Conservation (phyloP, 1,284 basidiomycete genomes). For the Neolentinus lepideus region DNA sequence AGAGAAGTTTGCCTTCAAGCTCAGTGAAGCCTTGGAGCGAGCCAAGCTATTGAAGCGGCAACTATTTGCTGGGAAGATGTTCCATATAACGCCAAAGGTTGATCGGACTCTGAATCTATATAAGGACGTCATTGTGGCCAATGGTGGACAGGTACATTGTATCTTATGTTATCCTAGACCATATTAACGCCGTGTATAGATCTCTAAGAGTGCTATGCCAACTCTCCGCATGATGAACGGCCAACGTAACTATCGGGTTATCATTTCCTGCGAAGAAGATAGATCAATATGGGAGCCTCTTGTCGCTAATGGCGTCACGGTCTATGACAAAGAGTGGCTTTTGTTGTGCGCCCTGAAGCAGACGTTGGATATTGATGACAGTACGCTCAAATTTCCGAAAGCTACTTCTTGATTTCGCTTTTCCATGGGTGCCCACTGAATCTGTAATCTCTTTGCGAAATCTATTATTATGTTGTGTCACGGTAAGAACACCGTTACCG, state of each 20-base stretch:
- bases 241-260: not conserved
- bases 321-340: not conserved
- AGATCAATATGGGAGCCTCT: not conserved
- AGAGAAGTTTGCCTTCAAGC: constrained; percentile 53
- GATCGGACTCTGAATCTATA: constrained; percentile 48
- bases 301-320: not conserved
- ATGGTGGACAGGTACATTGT: constrained; percentile 55
- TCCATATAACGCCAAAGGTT: constrained; percentile 67
- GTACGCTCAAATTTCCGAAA: not conserved
- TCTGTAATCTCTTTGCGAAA: too few relatives aligned
- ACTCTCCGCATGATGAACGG: not conserved
- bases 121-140: constrained; percentile 55
- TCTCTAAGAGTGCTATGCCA: not conserved
- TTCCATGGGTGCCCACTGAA: too few relatives aligned
- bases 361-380: not conserved
- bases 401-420: too few relatives aligned
- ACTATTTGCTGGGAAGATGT: constrained; percentile 56
- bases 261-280: not conserved
- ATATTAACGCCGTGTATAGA: not conserved
- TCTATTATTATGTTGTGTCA: too few relatives aligned
- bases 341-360: not conserved
- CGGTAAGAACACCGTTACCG: too few relatives aligned
- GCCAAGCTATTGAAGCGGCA: constrained; percentile 43
- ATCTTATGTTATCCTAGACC: not conserved
- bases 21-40: constrained; percentile 49